Conservation (phyloP, 768 basidiomycete species). For the Suillus americanus region DNA sequence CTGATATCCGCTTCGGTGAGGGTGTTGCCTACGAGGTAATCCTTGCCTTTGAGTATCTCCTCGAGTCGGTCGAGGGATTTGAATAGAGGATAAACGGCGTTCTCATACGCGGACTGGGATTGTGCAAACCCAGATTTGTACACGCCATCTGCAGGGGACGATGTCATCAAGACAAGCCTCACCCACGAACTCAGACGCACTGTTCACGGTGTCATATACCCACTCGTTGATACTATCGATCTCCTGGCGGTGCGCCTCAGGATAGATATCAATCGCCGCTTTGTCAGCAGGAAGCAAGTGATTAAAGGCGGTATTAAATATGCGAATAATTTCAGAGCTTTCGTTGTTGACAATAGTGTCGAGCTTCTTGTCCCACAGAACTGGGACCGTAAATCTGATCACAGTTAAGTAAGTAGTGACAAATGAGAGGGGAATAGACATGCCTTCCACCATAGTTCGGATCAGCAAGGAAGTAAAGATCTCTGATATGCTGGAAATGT, state of each 20-base stretch:
- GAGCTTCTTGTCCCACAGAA: slow-evolving; percentile 90
- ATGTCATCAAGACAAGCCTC: not conserved
- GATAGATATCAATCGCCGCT: slow-evolving; percentile 75
- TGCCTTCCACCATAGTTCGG: slow-evolving; percentile 72
- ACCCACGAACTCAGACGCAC: slow-evolving; percentile 40
- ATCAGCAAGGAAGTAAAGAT: slow-evolving; percentile 79
- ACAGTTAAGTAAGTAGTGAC: not conserved
- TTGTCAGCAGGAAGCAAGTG: slow-evolving; percentile 64
- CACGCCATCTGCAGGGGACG: slow-evolving; percentile 55
- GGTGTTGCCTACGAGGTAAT: slow-evolving; percentile 78
- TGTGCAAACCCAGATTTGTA: slow-evolving; percentile 90
- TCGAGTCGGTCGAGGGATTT: slow-evolving; percentile 81
- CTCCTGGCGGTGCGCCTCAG: slow-evolving; percentile 62
- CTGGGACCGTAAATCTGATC: slow-evolving; percentile 77
- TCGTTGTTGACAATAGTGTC: slow-evolving; percentile 95
- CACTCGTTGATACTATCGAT: slow-evolving; percentile 86
- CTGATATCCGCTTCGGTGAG: slow-evolving; percentile 87
- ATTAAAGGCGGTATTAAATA: slow-evolving; percentile 88
- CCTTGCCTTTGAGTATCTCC: slow-evolving; percentile 69
- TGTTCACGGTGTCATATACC: slow-evolving; percentile 85
- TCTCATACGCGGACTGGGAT: slow-evolving; percentile 77
- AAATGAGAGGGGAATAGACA: slow-evolving; percentile 13
- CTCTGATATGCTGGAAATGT: slow-evolving; percentile 68
- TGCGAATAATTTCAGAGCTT: slow-evolving; percentile 91
- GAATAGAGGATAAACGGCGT: slow-evolving; percentile 73